Conservation (phyloP, 2,329 filamentous ascomycete species). For the Podosphaera xanthii region DNA sequence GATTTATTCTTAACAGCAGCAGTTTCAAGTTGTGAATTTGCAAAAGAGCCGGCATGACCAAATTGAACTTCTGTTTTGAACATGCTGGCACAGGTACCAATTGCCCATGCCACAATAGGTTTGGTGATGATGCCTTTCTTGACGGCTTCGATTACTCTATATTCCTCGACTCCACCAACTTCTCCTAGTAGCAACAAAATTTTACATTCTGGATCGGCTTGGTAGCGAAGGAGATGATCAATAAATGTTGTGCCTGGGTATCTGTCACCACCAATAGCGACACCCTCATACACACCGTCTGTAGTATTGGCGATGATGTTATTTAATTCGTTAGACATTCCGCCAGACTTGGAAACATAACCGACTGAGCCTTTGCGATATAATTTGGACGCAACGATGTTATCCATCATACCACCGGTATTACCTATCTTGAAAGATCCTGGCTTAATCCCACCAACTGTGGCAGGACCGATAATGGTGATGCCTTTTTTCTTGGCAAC, state of each 20-base stretch:
- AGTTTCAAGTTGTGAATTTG: constrained; percentile 98
- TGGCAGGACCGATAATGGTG: constrained; percentile 95
- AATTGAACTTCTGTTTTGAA: constrained; percentile 99
- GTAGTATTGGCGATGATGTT: constrained; percentile 96
- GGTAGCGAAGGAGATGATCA: constrained; percentile 90
- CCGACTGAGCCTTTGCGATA: constrained; percentile 98
- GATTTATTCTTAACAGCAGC: constrained; percentile 89
- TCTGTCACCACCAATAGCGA: constrained; percentile 96
- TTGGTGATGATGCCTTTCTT: constrained; percentile 90
- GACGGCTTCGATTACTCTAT: constrained; percentile 96
- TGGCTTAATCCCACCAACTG: constrained; percentile 97
- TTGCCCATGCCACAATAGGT: constrained; percentile 97
- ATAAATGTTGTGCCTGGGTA: constrained; percentile 99
- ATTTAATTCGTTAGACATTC: constrained; percentile 99
- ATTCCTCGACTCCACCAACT: constrained; percentile 98
- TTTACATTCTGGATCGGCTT: constrained; percentile 94
- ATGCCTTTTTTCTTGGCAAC: constrained; percentile 96
- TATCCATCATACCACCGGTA: constrained; percentile 99
- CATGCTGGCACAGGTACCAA: constrained; percentile 97
- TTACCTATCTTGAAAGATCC: constrained; percentile 99
- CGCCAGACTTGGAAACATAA: constrained; percentile 98
- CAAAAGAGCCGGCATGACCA: constrained; percentile 92
- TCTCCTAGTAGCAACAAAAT: constrained; percentile 89
- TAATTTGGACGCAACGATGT: constrained; percentile 98
- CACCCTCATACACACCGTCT: constrained; percentile 96